Evolutionary conservation across 129 eudicot genomes (phyloP), one percentile per base, ranked within the genome.

Genomic region (Pseudognaphalium luteoalbum): DNA sequence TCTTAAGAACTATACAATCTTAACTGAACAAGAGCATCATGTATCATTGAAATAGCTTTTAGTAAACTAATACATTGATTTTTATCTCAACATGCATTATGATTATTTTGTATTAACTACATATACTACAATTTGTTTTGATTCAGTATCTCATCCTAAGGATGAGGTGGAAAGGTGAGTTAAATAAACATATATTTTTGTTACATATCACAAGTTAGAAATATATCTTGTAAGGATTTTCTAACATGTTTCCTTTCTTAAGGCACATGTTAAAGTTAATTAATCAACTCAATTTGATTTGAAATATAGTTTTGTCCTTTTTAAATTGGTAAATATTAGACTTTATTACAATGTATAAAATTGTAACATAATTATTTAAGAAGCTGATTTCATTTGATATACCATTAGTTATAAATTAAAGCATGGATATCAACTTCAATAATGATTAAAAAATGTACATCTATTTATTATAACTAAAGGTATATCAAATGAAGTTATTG

Each of bases 111-210:
- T 58, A 20, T 20, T 58, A 39, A 39, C 7, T 39, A 39, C 2
- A 10, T 3, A 44, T 44, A 44, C 0, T 29, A 6, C 68, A 63
- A 14, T 15, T 63, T 30, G 11, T 12, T 25, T 12, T 30, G 35
- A 33, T 6, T 63, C 8, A 30, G n/a, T 56, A 17, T 56, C 25
- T 56, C 28, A 44, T 20, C 61, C 25, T 56, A 56, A 30, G 30
- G 68, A 63, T 63, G 42, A 63, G 73, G 34, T 68, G 73, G 73
- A 68, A 68, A 20, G 32, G 56, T 68, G 73, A 68, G 59, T 68
- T 63, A 33, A 17, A 33, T 63, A 63, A 33, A 3, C 52, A 42
- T 42, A 2, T 10, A 1, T 44, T 44, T 44, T 44, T 2, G 12
- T 44, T 44, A 44, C 16, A 44, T 44, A n/a, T n/a, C n/a, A n/a